Conservation (phyloP, 1,284 basidiomycete genomes). For the Cystobasidiaceae sp. region DNA sequence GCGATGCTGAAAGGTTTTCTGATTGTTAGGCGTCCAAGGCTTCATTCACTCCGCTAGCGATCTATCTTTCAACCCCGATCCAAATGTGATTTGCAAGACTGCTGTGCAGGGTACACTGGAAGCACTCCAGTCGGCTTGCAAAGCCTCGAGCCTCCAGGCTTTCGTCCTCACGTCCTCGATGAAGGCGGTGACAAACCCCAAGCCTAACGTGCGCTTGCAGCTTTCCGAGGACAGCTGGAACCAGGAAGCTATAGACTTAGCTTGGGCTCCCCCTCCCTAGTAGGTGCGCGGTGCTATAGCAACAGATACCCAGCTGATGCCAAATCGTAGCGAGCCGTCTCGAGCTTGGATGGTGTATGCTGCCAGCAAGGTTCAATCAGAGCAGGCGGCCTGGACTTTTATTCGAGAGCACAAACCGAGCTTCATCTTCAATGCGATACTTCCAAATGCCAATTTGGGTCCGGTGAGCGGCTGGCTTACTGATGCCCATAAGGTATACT, state of each 20-base stretch:
- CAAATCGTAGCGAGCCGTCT: not conserved
- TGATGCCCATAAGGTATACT: too few species aligned
- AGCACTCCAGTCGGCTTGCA: constrained; percentile 7
- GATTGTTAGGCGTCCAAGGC: constrained; percentile 20
- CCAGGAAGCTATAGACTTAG: not conserved
- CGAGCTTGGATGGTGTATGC: constrained; percentile 22
- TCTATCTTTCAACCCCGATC: constrained; percentile 16
- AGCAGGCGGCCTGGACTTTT: constrained; percentile 28
- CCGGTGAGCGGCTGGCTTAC: not conserved
- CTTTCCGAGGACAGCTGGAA: constrained; percentile 15
- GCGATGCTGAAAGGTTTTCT: too few species aligned
- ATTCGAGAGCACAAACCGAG: constrained; percentile 29
- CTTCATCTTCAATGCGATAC: constrained; percentile 27
- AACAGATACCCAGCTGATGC: too few species aligned
- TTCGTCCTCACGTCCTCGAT: constrained; percentile 31
- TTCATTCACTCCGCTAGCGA: constrained; percentile 28
- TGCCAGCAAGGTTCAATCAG: constrained; percentile 28
- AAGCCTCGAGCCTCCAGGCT: constrained; percentile 11
- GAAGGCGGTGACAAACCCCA: not conserved
- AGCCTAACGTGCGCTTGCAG: not conserved
- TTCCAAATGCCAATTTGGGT: constrained; percentile 25
- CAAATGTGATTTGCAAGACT: constrained; percentile 9
- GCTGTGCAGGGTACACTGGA: constrained; percentile 10
- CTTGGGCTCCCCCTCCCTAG: constrained; percentile 19
- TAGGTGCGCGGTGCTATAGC: not conserved